Evolutionary conservation across 108 stramenopile genomes (phyloP).

Genomic region (Hondaea fermentalgiana): DNA sequence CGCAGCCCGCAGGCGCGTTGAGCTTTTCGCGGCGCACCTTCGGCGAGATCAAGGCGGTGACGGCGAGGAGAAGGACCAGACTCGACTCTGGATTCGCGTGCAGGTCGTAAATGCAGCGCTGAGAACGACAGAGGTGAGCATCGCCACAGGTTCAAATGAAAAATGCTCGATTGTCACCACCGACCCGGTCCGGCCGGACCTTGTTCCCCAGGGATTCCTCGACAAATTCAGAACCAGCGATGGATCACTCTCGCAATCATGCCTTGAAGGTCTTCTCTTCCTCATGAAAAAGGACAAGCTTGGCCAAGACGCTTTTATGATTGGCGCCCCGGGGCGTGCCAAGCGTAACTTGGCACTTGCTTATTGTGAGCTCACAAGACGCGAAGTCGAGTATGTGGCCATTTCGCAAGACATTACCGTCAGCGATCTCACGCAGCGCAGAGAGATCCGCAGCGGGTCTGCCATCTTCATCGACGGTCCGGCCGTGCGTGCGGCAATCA

Average conservation of each 20-base stretch:
- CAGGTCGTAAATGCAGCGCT: neutral
- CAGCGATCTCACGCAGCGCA: constrained; percentile 70
- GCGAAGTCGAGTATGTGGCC: constrained; percentile 62
- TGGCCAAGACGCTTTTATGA: constrained; percentile 60
- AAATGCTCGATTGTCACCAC: neutral
- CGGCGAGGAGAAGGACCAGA: no score
- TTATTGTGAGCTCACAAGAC: constrained; percentile 58
- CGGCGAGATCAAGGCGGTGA: no score
- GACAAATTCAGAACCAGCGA: neutral
- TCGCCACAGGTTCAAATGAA: neutral
- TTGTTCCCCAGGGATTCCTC: neutral
- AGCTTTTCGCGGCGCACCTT: no score
- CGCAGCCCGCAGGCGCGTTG: no score
- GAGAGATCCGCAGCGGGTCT: constrained; percentile 34
- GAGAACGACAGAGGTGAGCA: neutral
- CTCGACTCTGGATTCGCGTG: neutral
- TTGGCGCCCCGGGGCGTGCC: constrained; percentile 55
- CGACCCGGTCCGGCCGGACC: neutral
- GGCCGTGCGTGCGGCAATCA: constrained; percentile 68
- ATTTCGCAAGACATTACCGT: constrained; percentile 65
- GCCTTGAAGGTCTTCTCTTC: neutral
- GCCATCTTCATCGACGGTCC: constrained; percentile 54
- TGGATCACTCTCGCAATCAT: neutral
- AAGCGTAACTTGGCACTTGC: constrained; percentile 43
- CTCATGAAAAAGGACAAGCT: constrained; percentile 61